Base-by-base conservation (phyloP, 495 filamentous ascomycete genomes). In the Hypomontagnella monticulosa region DNA sequence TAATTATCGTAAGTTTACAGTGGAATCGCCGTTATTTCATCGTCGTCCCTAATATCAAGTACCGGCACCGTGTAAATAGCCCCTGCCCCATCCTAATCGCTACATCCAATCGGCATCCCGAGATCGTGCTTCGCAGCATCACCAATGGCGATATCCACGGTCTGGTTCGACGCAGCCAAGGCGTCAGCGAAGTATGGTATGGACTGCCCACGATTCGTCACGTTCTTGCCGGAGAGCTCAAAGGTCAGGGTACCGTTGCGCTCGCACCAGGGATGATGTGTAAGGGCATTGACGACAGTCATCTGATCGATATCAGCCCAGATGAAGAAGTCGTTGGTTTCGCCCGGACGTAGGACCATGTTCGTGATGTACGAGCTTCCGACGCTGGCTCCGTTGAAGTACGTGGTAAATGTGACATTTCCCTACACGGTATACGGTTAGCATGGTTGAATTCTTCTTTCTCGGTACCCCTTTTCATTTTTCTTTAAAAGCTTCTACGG, bases 331-430 rank as follows among this genome's bases (percentile, higher is more conserved):
- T 71, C 73, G 78, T 90, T 91, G 50, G 67, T 8, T 15, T 12
- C 14, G 53, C 90, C 89, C 0, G 89, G 88, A 7, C 65, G 66
- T 27, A 92, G 80, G 11, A 78, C 71, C 7, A 92, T 74, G 72
- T 90, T 75, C 67, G 83, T 74, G 36, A 92, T 72, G 60, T 75
- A 81, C 43, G 84, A 76, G 46, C 75, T 76, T 48, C 89, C 89
- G 67, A 91, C 77, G 1, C 69, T 57, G 36, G 73, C 72, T 56
- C 78, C 82, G 42, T 80, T 73, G 20, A 85, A 78, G 53, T 80
- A 82, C 63, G 88, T 83, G 73, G 84, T 71, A 69, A 90, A 81
- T 33, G 88, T 87, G 1, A 86, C 75, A 67, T 91, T 90, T 62
- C 89, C 89, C 87, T 89, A 61, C 32, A 7, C 43, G 16, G 20